Conservation (phyloP, 306 rosid genomes). For the Leucaena leucocephala region DNA sequence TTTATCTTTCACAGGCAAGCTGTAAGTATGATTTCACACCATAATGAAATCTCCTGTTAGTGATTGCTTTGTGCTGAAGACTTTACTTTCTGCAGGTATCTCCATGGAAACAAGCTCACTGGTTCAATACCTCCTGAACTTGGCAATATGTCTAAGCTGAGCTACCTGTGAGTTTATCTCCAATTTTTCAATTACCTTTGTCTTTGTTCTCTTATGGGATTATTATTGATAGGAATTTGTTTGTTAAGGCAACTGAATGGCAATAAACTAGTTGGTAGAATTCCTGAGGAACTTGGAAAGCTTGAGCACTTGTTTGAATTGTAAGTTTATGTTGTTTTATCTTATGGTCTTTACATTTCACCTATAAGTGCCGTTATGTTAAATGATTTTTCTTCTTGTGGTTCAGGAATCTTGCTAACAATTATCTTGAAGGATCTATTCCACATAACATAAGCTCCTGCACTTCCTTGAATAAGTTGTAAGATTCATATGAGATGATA, state of each 20-base stretch:
- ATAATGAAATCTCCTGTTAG: too few relatives aligned
- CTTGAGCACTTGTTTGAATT: conserved; percentile 81
- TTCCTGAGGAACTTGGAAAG: conserved; percentile 88
- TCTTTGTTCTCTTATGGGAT: background rate
- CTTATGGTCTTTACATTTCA: background rate
- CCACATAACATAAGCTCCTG: conserved; percentile 86
- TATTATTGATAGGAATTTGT: background rate
- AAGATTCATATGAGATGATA: conserved; percentile 28
- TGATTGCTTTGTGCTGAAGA: background rate
- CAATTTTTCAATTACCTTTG: background rate
- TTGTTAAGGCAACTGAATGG: conserved; percentile 69
- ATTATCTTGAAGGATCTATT: conserved; percentile 70
- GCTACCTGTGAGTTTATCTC: conserved; percentile 69
- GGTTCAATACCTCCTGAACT: conserved; percentile 90
- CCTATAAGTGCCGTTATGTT: background rate
- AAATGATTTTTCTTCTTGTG: background rate
- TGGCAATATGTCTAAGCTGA: conserved; percentile 88
- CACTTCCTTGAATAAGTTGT: conserved; percentile 85
- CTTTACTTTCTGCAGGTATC: conserved; percentile 46
- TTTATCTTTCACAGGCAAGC: conserved; percentile 82
- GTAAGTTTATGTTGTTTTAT: conserved; percentile 44
- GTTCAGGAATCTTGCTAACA: conserved; percentile 77
- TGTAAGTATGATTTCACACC: conserved; percentile 54
- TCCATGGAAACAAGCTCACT: conserved; percentile 80
- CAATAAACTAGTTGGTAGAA: conserved; percentile 63